Base-by-base conservation (phyloP, 2,329 filamentous ascomycete species). In the Aspergillus sp. region DNA sequence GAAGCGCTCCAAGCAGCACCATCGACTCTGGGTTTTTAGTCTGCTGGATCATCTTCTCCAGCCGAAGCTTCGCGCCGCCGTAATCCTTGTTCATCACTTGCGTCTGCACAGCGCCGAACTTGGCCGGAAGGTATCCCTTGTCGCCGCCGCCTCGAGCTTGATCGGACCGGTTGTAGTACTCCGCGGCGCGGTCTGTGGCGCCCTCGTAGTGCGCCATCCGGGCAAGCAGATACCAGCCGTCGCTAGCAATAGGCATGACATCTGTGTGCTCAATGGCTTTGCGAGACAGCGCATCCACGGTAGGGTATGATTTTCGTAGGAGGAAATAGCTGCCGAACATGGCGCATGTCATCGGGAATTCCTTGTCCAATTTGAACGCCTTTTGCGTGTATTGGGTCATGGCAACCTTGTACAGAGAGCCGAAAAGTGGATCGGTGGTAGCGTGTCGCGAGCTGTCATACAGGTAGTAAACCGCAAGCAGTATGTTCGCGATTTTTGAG, bases 231-330 rank as follows among this genome's bases (percentile, higher is more conserved):
- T 95, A 98, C 88, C 89, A 96, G 22, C 91, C 93, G 55, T 98
- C 93, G 61, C 89, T 94, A 15, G 89, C 89, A 57, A 96, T 86
- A 3, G 88, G 85, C 57, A 94, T 94, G 47, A 96, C 85, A 53
- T 98, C 91, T 2, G 91, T 96, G 49, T 85, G 81, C 52, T 95
- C 86, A 41, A 98, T 95, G 5, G 91, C 88, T 57, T 91, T 91
- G 55, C 88, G 82, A 5, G 89, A 85, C 12, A 98, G 71, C 13
- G 79, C 78, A 45, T 96, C 86, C 7, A 91, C 86, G 39, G 86
- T 86, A 15, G 75, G 64, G 60, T 86, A 81, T 6, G 78, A 76
- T 55, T 86, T 93, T 49, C 83, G 75, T 2, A 86, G 79, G 16
- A 95, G 67, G 60, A 95, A 96, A 59, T 94, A 95, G 42, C 78